These are phyloP conservation scores for Phytophthora brassicae DNA, from an alignment of 352 stramenopile species.

Conservation along the genomic window DNA sequence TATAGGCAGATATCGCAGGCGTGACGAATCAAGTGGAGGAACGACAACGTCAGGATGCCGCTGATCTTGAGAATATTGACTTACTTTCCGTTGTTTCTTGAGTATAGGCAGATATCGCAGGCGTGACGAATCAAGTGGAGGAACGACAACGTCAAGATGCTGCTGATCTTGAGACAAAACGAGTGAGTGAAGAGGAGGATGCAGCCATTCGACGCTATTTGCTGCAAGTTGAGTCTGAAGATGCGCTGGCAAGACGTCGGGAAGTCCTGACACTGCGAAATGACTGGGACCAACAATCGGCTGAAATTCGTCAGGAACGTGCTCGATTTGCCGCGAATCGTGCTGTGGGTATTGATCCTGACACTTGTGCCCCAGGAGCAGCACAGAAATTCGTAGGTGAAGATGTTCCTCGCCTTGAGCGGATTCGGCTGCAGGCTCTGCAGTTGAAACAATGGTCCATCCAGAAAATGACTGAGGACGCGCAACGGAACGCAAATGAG, in stretches of 20 bases:
- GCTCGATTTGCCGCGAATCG: conserved; percentile 37
- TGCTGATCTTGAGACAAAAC: conserved; percentile 42
- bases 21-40: conserved; percentile 79
- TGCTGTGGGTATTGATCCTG: conserved; percentile 48
- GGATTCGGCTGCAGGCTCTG: conserved; percentile 59
- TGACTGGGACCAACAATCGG: conserved; percentile 59
- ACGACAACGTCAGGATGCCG: conserved; percentile 51
- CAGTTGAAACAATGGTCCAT: conserved; percentile 73
- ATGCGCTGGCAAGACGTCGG: conserved; percentile 57
- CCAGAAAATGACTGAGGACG: conserved; percentile 54
- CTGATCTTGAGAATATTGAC: conserved; percentile 12
- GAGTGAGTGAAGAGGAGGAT: conserved; percentile 53
- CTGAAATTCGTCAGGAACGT: conserved; percentile 27
- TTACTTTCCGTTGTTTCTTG: conserved; percentile 2
- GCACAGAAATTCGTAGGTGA: conserved; percentile 77
- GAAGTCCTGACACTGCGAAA: conserved; percentile 68
- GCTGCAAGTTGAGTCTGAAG: conserved; percentile 76
- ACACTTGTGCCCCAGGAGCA: conserved; percentile 50
- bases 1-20: conserved; percentile 68
- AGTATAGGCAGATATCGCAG: conserved; percentile 66
- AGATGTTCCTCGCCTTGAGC: conserved; percentile 55
- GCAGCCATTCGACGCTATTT: conserved; percentile 72
- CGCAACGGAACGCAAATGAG: conserved; percentile 41
- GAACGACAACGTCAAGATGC: conserved; percentile 60
- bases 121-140: conserved; percentile 74